These are phyloP conservation scores for Moniliella sp. DNA, from an alignment of 1,284 basidiomycete genomes.

Conservation along the genomic window DNA sequence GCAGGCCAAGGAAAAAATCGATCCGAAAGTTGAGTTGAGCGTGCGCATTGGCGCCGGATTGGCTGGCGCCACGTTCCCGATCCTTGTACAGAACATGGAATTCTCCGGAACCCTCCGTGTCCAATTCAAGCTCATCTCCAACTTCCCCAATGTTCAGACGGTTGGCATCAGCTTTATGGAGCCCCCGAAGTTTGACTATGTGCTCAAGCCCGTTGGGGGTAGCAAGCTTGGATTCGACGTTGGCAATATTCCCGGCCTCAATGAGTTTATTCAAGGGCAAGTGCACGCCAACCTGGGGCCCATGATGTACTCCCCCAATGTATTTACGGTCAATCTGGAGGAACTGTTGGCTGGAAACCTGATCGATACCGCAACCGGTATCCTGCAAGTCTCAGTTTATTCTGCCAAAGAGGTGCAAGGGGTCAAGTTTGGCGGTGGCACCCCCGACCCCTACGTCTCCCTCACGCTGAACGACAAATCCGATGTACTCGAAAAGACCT, in stretches of 20 bases:
- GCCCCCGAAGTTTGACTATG: slow-evolving; percentile 80
- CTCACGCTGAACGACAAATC: slow-evolving; percentile 53
- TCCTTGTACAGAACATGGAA: slow-evolving; percentile 74
- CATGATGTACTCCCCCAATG: slow-evolving; percentile 46
- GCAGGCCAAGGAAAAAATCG: slow-evolving; percentile 54
- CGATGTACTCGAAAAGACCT: slow-evolving; percentile 50
- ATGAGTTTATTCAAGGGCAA: slow-evolving; percentile 74
- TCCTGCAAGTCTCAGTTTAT: slow-evolving; percentile 63
- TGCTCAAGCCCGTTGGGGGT: slow-evolving; percentile 67
- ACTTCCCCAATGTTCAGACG: slow-evolving; percentile 56
- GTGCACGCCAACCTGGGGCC: slow-evolving; percentile 45
- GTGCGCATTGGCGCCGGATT: slow-evolving; percentile 61
- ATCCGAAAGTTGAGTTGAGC: slow-evolving; percentile 75
- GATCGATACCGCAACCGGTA: slow-evolving; percentile 51
- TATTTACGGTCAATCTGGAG: slow-evolving; percentile 85
- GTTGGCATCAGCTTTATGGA: slow-evolving; percentile 69
- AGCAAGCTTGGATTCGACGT: slow-evolving; percentile 81
- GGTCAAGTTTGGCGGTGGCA: slow-evolving; percentile 76
- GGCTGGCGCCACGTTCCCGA: slow-evolving; percentile 51
- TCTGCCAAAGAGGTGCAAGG: slow-evolving; percentile 44
- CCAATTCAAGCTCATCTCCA: slow-evolving; percentile 28
- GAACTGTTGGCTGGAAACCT: slow-evolving; percentile 79
- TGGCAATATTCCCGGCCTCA: slow-evolving; percentile 46
- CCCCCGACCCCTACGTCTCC: slow-evolving; percentile 69
- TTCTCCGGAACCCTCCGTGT: slow-evolving; percentile 58